phyloP scores from a whole-genome alignment of 163 green algal genomes.

The Scenedesmus sp. region DNA sequence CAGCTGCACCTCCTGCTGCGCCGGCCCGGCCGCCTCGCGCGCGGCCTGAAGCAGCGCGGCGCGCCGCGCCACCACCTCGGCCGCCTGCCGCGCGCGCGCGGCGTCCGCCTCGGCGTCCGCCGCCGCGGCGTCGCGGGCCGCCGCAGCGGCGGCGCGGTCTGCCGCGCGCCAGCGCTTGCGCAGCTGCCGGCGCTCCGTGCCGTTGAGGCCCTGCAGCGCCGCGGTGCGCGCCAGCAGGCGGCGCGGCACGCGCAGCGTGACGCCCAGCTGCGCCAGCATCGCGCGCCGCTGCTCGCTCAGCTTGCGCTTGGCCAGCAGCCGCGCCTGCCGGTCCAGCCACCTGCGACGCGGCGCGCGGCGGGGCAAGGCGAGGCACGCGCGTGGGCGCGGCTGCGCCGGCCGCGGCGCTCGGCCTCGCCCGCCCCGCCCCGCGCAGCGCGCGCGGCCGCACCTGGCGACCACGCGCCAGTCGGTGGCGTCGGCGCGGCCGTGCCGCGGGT shows the following conservation, averaged over 20 bases:
- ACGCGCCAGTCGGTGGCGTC: slow-evolving; percentile 24
- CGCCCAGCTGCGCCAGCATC: slow-evolving; percentile 47
- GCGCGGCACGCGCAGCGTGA: slow-evolving; percentile 30
- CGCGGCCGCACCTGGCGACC: slow-evolving; percentile 24
- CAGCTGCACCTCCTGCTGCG: neutral
- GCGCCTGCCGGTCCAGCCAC: slow-evolving; percentile 45
- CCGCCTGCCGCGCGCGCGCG: too few relatives aligned
- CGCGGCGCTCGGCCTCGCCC: neutral
- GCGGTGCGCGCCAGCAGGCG: slow-evolving; percentile 12
- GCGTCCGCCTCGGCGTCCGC: too few relatives aligned
- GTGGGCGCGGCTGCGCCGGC: neutral
- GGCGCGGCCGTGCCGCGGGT: neutral
- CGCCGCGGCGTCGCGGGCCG: too few relatives aligned
- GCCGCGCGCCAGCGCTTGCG: slow-evolving; percentile 34
- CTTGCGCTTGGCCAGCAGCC: slow-evolving; percentile 43
- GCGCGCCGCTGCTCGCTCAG: slow-evolving; percentile 23
- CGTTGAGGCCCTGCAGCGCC: slow-evolving; percentile 33
- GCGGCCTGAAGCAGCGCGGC: neutral
- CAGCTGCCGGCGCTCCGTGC: slow-evolving; percentile 23
- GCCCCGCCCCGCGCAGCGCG: neutral
- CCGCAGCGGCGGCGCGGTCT: too few relatives aligned
- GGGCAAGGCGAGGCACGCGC: neutral
- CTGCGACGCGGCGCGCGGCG: slow-evolving; percentile 3
- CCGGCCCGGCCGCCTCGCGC: neutral
- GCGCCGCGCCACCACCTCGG: neutral